Conservation (phyloP, 352 stramenopile species). For the Pythium phragmitis region DNA sequence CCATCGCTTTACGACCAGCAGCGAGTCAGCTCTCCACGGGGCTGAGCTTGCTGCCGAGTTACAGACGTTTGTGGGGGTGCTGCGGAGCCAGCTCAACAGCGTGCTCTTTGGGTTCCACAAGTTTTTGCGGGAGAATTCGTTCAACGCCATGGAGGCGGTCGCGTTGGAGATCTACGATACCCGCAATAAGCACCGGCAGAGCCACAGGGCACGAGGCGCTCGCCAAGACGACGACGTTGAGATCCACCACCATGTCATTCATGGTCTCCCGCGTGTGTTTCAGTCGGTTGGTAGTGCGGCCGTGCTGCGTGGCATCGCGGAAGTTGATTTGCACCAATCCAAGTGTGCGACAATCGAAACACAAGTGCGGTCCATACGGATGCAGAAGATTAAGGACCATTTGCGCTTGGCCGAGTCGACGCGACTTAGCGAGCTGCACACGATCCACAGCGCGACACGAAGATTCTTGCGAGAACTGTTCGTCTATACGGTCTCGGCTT, state of each 20-base stretch:
- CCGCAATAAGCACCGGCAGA: conserved; percentile 45
- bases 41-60: conserved; percentile 34
- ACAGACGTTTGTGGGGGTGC: conserved; percentile 41
- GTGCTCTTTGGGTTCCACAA: conserved; percentile 75
- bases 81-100: conserved; percentile 65
- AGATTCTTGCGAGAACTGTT: conserved; percentile 24
- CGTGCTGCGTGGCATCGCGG: conserved; percentile 24
- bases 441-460: neutral
- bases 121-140: conserved; percentile 77
- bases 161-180: conserved; percentile 76
- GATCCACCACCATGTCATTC: conserved; percentile 24
- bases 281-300: conserved; percentile 27
- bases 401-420: conserved; percentile 14
- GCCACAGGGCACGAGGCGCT: conserved; percentile 5
- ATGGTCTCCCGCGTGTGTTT: conserved; percentile 29
- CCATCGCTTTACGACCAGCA: conserved; percentile 30
- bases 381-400: conserved; percentile 35
- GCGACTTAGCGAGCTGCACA: neutral
- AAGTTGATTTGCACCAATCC: conserved; percentile 29
- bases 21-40: conserved; percentile 10
- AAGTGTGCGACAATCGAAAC: conserved; percentile 34
- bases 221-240: conserved; percentile 22
- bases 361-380: conserved; percentile 25
- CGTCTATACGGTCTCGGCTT: conserved; percentile 26
- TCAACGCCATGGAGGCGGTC: conserved; percentile 73